Base-by-base conservation (phyloP, 2,329 filamentous ascomycete species). In the Hyphodiscus sp. region DNA sequence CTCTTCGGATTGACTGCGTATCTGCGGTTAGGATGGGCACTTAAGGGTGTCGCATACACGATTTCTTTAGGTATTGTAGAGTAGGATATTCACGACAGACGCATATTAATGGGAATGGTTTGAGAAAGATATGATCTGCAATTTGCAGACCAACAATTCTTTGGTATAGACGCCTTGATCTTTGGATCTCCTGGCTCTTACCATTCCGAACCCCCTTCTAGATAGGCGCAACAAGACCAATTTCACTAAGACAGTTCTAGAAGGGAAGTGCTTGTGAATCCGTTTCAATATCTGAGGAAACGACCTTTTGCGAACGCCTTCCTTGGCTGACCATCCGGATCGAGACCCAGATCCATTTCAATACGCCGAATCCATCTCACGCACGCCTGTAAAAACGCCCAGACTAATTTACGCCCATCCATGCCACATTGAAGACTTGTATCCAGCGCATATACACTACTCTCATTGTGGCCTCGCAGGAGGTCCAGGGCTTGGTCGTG, bases 401-500 rank as follows among this genome's bases (percentile, higher is more conserved):
- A 38, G 16, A 38, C 5, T 15, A 5, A 26, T 8, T 26, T 26
- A 3, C 8, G 23, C 23, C 23, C 23, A 26, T 4, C 23, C 23
- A 3, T 4, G 8, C 23, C 8, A 8, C 8, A 26, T 26, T 26
- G 23, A 8, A 26, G 4, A 26, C 23, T 3, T 8, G 8, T 4
- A 26, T 26, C 23, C 23, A 26, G 23, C 23, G 23, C 23, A 26
- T 26, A 26, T 4, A 3, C 23, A 38, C 11, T 38, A 2, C 33
- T 38, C 16, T 38, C 33, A 38, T 38, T 38, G 33, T 10, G 33
- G 26, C n/a, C 23, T 16, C 11, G 46, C 55, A n/a, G 58, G 61
- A 2, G 64, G 60, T 6, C 60, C 60, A 23, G 63, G 64, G 52
- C 64, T 66, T 10, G 63, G 62, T 48, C 62, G 58, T 16, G 58